Percentiles rank a stretch among this genome's conserved stretches.
These are phyloP conservation scores for Thermomyces lanuginosus DNA, from an alignment of 2,329 filamentous ascomycete genomes.

Conservation along the genomic window DNA sequence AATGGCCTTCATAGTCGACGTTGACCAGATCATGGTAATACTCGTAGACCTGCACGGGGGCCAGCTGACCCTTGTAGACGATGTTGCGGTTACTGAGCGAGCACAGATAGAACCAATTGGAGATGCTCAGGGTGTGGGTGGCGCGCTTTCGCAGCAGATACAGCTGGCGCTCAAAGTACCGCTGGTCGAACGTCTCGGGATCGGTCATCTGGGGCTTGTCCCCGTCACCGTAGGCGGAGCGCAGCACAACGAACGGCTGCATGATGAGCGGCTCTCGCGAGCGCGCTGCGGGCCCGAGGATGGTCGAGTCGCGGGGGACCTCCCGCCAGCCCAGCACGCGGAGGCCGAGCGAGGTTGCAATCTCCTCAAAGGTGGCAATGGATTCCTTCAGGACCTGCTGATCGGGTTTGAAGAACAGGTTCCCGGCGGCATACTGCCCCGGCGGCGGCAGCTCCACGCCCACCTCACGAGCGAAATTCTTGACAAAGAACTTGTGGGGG, in stretches of 20 bases:
- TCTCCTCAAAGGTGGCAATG: conserved; percentile 82
- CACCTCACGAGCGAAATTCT: conserved; percentile 90
- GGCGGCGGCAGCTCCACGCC: conserved; percentile 70
- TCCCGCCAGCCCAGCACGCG: conserved; percentile 92
- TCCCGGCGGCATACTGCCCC: conserved; percentile 92
- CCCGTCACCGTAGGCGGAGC: conserved; percentile 67
- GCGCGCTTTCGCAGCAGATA: conserved; percentile 90
- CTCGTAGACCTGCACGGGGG: conserved; percentile 88
- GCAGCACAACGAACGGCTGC: conserved; percentile 85
- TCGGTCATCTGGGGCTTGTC: conserved; percentile 65
- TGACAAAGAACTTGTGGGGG: conserved; percentile 94
- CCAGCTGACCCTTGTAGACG: conserved; percentile 94
- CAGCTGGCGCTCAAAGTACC: conserved; percentile 78
- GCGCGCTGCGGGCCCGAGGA: conserved; percentile 80
- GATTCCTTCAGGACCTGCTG: conserved; percentile 78
- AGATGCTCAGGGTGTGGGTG: conserved; percentile 82
- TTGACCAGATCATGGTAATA: conserved; percentile 97
- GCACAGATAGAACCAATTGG: conserved; percentile 98
- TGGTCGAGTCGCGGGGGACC: conserved; percentile 80
- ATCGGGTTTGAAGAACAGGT: conserved; percentile 97
- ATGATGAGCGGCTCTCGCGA: conserved; percentile 90
- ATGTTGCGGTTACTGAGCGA: conserved; percentile 96
- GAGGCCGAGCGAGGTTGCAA: conserved; percentile 73
- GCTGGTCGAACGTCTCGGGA: conserved; percentile 64
- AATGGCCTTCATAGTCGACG: conserved; percentile 93